A percentile compares a stretch with the other conserved stretches of the same genome.
These are phyloP conservation scores for Penicillium sp. DNA, from an alignment of 2,329 filamentous ascomycete species.

Conservation along the genomic window DNA sequence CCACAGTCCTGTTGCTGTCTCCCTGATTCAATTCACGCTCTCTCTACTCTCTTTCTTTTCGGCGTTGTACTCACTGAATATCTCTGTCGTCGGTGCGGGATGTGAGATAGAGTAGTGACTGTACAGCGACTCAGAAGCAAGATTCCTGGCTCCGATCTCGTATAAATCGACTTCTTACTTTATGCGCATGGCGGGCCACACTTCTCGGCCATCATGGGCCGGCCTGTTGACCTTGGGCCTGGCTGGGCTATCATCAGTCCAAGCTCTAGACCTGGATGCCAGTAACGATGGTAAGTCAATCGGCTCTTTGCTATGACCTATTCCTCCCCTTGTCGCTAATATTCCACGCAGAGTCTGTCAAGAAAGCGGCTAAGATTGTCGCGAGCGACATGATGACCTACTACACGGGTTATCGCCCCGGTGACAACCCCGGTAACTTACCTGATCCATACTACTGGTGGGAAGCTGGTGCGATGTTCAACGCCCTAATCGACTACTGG, in stretches of 20 bases:
- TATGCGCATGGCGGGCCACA: slow-evolving; percentile 18
- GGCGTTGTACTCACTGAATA: background rate
- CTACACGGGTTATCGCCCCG: slow-evolving; percentile 54
- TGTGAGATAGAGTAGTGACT: background rate
- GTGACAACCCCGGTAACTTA: slow-evolving; percentile 56
- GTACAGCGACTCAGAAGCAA: background rate
- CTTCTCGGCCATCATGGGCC: slow-evolving; percentile 21
- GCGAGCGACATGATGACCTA: slow-evolving; percentile 56
- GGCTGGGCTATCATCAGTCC: slow-evolving; percentile 17
- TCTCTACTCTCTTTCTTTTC: background rate
- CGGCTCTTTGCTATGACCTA: background rate
- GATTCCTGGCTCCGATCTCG: background rate
- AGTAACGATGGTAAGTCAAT: slow-evolving; percentile 16
- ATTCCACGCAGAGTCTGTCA: slow-evolving; percentile 50
- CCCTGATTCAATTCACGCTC: background rate
- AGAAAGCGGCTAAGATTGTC: slow-evolving; percentile 48
- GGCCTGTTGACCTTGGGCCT: slow-evolving; percentile 19
- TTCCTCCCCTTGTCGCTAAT: background rate
- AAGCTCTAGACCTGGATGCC: slow-evolving; percentile 22
- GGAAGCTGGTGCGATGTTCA: slow-evolving; percentile 51
- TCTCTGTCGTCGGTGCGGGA: background rate
- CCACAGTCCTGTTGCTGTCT: background rate
- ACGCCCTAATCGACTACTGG: slow-evolving; percentile 48
- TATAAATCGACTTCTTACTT: background rate
- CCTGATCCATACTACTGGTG: slow-evolving; percentile 54